Evolutionary conservation across 768 basidiomycete genomes (phyloP), one percentile per base, ranked within the genome.

Genomic region (Gymnopilus dilepis): DNA sequence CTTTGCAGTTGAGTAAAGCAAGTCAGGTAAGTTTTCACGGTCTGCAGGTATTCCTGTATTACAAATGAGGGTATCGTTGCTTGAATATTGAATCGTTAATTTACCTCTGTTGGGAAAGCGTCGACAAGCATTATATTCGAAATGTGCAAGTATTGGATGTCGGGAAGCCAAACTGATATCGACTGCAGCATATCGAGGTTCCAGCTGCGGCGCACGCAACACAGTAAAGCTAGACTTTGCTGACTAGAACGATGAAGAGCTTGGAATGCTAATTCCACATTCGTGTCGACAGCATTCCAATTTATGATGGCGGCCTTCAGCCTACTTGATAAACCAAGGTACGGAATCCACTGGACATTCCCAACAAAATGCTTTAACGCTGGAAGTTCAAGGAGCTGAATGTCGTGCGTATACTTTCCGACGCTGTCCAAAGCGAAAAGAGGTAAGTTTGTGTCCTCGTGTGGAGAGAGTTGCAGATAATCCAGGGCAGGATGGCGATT

Each of bases 161-260:
- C 70, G 0, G 76, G 77, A 3, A 80, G 66, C 31, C 67, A 68
- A 3, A 59, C 40, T 8, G 79, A 74, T 19, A 78, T 69, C n/a
- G 69, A 60, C 7, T 74, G 73, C 6, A 80, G 62, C 13, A 79
- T 60, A 56, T 78, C 79, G 38, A 76, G 58, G 59, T 80, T 80
- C 77, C 79, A 78, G 0, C 77, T 77, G 52, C 75, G 65, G 22
- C 77, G 65, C 17, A 74, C 70, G 59, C 77, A 78, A 56, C 73
- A 71, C 55, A 80, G 67, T 12, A 79, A 56, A 47, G 72, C 73
- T 24, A 79, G 71, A 0, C 71, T 74, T 8, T 70, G 68, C 21
- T 72, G 67, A 54, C 76, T 76, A n/a, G 70, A 70, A 13, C 67
- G 68, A 19, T 69, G 72, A 13, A 80, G 73, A 2, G 73, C 70